Base-by-base conservation (phyloP, 2,329 filamentous ascomycete species). In the Intubia oerlemansii region DNA sequence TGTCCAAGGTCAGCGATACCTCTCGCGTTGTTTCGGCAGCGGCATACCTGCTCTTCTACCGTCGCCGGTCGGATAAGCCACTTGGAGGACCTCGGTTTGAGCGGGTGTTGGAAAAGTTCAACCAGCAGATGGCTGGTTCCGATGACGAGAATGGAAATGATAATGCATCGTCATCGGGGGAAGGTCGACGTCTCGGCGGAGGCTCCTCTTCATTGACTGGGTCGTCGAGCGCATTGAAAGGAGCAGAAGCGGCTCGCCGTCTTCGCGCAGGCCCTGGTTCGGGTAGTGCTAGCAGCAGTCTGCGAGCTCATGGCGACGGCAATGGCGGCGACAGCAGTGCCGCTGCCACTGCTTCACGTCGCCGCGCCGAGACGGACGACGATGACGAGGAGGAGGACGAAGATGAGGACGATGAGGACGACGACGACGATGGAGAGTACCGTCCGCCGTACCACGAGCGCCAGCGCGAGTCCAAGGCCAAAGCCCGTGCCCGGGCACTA, bases 31-130 rank as follows among this genome's bases (percentile, higher is more conserved):
- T 91, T 5, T 77, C 79, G 5, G 53, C 66, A 11, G 73, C 77
- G 13, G 88, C 88, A 0, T 98, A 98, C 50, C 63, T 98, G 9
- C 61, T 98, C 19, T 98, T 98, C 58, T 98, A 98, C 53, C 79
- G 88, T 23, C 77, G 88, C 32, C 75, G 81, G 37, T 80, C 81
- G 5, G 59, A 65, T 7, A 52, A 51, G 36, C 77, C 81, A 36
- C 67, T 98, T 38, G 88, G 88, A 32, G 84, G 84, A 16, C 62
- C 72, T 25, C 64, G 64, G 29, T 72, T 93, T 34, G 64, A 72
- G 39, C 57, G 72, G 38, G 69, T 92, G 28, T 57, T 79, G 30
- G 63, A 71, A 29, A 57, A 62, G 31, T 77, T 65, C 42, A 59
- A 62, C 37, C 60, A 62, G 34, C 52, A 59, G 29, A 46, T 49